Base-by-base conservation (phyloP, 139 green algal species). In the Choricystis sp. region DNA sequence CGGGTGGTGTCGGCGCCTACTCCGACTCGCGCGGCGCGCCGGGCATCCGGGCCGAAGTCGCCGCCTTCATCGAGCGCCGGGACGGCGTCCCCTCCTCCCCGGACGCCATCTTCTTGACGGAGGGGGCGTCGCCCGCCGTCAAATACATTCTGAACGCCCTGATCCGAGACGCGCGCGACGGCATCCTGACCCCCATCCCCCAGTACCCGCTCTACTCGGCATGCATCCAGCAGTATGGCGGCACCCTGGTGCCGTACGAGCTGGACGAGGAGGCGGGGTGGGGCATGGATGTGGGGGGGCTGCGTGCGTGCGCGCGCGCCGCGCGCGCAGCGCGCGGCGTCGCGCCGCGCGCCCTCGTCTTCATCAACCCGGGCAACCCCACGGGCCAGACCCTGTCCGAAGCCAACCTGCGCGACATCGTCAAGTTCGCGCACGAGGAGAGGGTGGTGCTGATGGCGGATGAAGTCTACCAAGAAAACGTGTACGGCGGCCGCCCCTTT, bases 331-430 rank as follows among this genome's bases (percentile, higher is more conserved):
- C 72, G 40, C n/a, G n/a, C n/a, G 81, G 78, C 21, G 69, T 62
- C 27, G 65, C 25, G 31, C 75, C 86, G 31, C 72, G 91, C 2
- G 88, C 65, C 29, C 59, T 97, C 61, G 89, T 95, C 57, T 83
- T 98, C 25, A 98, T 98, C 74, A 97, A 97, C 77, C 91, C 91
- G 0, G 91, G 91, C 66, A 98, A 98, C 76, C 91, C 91, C 55
- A 97, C 91, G n/a, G 88, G 82, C 22, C 73, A 83, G 82, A 74
- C 81, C 86, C 78, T 96, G 56, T 77, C 66, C 21, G 62, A 77
- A 31, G 78, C 79, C n/a, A 90, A 95, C 77, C 78, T 87, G 74
- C 59, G 63, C 0, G 91, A 97, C 60, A 85, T 97, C 76, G 89
- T 97, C 60, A 94, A 95, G 73, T 84, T 91, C 64, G 77, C 71